A percentile compares a stretch with the other conserved stretches of the same genome.
Conservation (phyloP, 139 green algal genomes). For the Pseudopediastrum boryanum region DNA sequence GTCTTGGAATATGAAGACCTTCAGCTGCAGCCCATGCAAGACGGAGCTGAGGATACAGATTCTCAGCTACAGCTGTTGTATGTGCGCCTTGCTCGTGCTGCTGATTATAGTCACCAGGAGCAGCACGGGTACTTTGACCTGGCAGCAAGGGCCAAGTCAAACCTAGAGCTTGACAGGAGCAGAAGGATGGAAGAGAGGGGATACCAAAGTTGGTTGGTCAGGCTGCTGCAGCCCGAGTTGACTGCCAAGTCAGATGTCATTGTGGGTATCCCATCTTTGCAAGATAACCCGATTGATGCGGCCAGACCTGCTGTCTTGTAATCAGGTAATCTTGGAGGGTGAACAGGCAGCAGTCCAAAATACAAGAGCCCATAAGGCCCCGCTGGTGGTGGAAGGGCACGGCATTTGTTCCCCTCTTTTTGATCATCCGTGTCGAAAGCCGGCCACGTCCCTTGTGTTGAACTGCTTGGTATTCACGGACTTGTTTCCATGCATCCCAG, state of each 20-base stretch:
- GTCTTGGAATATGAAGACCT: neutral
- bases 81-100: constrained; percentile 11
- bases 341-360: too few relatives aligned
- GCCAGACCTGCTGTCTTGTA: too few relatives aligned
- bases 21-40: neutral
- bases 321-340: too few relatives aligned
- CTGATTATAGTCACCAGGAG: constrained; percentile 28
- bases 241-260: constrained; percentile 31
- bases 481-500: too few relatives aligned
- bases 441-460: too few relatives aligned
- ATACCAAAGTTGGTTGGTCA: neutral
- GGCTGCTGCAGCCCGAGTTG: constrained; percentile 33
- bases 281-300: too few relatives aligned
- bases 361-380: too few relatives aligned
- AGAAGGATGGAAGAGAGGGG: neutral
- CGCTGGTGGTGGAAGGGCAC: too few relatives aligned
- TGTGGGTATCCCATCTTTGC: constrained; percentile 4
- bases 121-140: constrained; percentile 19
- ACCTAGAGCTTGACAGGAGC: constrained; percentile 31
- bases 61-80: constrained; percentile 1
- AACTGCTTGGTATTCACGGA: too few relatives aligned
- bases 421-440: too few relatives aligned
- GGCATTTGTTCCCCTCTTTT: too few relatives aligned
- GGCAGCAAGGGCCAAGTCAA: constrained; percentile 28
- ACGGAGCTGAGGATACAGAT: neutral